Evolutionary conservation across 2,329 filamentous ascomycete species (phyloP).

Genomic region (Metarhizium humberi): DNA sequence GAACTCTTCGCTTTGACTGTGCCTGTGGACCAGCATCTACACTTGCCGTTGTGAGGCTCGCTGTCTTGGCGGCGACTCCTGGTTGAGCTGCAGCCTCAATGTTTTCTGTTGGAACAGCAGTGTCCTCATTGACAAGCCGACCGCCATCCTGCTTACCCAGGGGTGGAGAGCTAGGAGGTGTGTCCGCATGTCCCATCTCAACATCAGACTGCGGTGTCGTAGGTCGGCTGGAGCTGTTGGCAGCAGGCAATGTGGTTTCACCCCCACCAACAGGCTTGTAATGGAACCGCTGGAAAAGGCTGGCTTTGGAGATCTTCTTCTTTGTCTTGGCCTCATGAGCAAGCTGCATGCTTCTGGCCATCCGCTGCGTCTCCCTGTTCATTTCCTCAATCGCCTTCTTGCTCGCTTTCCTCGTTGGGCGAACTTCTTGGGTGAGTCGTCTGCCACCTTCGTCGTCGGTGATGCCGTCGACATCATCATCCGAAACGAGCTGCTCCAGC

Average conservation of each 20-base stretch:
- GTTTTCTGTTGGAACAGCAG: constrained; percentile 18
- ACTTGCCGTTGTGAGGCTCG: constrained; percentile 13
- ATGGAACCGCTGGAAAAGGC: constrained; percentile 78
- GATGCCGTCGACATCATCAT: constrained; percentile 39
- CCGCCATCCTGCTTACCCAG: constrained; percentile 14
- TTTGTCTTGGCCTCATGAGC: constrained; percentile 82
- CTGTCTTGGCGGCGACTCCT: background rate
- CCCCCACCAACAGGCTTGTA: constrained; percentile 42
- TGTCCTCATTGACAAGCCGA: constrained; percentile 5
- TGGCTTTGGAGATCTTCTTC: constrained; percentile 80
- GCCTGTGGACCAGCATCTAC: constrained; percentile 51
- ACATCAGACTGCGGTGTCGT: constrained; percentile 42
- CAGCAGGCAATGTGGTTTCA: constrained; percentile 21
- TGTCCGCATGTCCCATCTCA: constrained; percentile 44
- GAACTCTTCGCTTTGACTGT: constrained; percentile 41
- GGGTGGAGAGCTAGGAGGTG: constrained; percentile 64
- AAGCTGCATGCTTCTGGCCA: constrained; percentile 84
- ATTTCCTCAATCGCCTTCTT: constrained; percentile 95
- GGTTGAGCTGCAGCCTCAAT: background rate
- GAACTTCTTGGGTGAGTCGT: constrained; percentile 57
- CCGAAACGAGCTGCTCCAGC: constrained; percentile 23
- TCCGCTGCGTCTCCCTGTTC: constrained; percentile 85
- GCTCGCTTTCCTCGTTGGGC: constrained; percentile 75
- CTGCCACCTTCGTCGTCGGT: constrained; percentile 54
- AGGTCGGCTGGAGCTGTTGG: constrained; percentile 47